Base-by-base conservation (phyloP, 2,329 filamentous ascomycete species). In the Colletotrichum simmondsii region DNA sequence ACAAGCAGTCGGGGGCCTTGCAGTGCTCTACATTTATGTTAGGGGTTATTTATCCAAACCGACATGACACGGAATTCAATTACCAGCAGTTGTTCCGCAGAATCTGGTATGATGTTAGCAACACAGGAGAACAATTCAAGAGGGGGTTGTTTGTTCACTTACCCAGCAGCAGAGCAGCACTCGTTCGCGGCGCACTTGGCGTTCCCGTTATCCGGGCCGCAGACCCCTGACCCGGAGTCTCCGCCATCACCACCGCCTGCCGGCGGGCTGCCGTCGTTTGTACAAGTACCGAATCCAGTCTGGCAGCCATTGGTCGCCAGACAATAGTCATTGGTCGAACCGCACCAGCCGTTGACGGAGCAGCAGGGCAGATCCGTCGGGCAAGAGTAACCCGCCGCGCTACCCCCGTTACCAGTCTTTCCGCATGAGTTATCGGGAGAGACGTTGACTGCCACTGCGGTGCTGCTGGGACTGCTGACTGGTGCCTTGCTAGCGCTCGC, bases 1-100 rank as follows among this genome's bases (percentile, higher is more conserved):
- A 87, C 72, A 87, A 82, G 75, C 89, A 91, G 76, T 89, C 88
- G 12, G 88, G 88, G 53, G 88, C 84, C 70, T 82, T 82, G 79
- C 89, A 90, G 78, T 88, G 52, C 16, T 73, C 71, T 67, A 49
- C 7, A 52, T 5, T 32, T 14, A 7, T 71, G 56, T 49, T 10
- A 68, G 19, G n/a, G 22, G 4, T 24, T 14, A 19, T 19, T 11
- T 6, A 4, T 53, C n/a, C 7, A 66, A 49, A 19, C 8, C 37
- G 11, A 22, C 28, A 28, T 37, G 37, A 12, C 32, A 16, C 5
- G 22, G 22, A 5, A 22, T 8, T 32, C 10, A 56, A 53, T 71
- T 52, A 73, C 71, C 68, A 8, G 61, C 6, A 5, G 42, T 59
- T 35, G 62, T 73, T 26, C 71, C 71, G 28, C 71, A 73, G 46